Evolutionary conservation across 768 basidiomycete genomes (phyloP), one percentile per base, ranked within the genome.

Genomic region (Pisolithus microcarpus): DNA sequence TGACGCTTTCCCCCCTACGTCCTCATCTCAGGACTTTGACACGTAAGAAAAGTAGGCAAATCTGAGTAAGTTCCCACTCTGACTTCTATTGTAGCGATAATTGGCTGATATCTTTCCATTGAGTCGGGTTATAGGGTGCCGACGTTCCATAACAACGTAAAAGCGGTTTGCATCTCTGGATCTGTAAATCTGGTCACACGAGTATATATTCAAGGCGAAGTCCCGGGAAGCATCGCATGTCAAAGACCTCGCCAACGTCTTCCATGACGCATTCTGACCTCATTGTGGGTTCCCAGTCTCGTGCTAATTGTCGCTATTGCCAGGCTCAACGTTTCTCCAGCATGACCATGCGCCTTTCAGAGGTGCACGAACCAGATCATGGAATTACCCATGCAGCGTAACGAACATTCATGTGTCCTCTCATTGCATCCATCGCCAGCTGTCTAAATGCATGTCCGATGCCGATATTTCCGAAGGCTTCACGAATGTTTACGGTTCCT

Each of bases 401-500:
- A 54, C 58, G 1, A 26, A 52, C 4, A 66, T 64, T 21, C 65
- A 58, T 15, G 55, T 60, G 4, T 65, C 65, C 13, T 58, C 63
- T 4, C 39, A 48, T 38, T 64, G 49, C 50, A 65, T 54, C 54
- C 62, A 57, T 40, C 50, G 48, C 10, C 54, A 36, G 60, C 61
- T 63, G 38, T 55, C 36, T 40, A 67, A 54, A 45, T 47, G 28
- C 40, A 60, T 57, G 51, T 53, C 46, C 21, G 66, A 34, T 31
- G 58, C 66, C 21, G 56, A 59, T 24, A 62, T 54, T 55, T 51
- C 46, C n/a, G 46, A 61, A 31, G 66, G 65, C 10, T 42, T 49
- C 24, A 46, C 64, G 7, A 60, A 62, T 30, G 66, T 62, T 30
- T 58, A 61, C 38, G 74, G 72, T 31, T 69, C 75, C 9, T 76